phyloP scores from a whole-genome alignment of 1,284 basidiomycete genomes.

The Cutaneotrichosporon cavernicola region DNA sequence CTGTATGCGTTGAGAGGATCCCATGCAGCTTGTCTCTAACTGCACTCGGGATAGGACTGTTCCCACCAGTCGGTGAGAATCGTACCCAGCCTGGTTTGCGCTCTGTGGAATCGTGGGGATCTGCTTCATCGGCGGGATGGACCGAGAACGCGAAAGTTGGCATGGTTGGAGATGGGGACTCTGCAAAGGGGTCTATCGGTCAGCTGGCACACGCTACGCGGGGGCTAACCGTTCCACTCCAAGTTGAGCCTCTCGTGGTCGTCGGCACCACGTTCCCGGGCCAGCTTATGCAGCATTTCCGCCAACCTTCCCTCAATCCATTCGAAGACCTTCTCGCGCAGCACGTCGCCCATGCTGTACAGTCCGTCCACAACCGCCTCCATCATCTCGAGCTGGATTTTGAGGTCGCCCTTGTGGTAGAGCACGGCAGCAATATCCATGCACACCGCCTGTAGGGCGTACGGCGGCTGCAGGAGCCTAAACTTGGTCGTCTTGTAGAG shows the following conservation, averaged over 20 bases:
- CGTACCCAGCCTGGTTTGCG: constrained; percentile 34
- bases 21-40: constrained; percentile 27
- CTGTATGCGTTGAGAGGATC: constrained; percentile 31
- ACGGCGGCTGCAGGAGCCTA: constrained; percentile 38
- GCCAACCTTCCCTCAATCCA: constrained; percentile 51
- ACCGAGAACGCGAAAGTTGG: constrained; percentile 29
- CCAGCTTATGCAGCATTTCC: constrained; percentile 31
- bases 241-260: neutral
- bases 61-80: constrained; percentile 29
- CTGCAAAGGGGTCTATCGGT: constrained; percentile 21
- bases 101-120: neutral
- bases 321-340: constrained; percentile 55
- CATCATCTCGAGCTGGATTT: constrained; percentile 46
- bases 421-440: constrained; percentile 50
- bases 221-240: constrained; percentile 18
- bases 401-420: constrained; percentile 52
- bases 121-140: constrained; percentile 11
- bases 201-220: neutral
- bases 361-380: constrained; percentile 40
- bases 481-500: constrained; percentile 34
- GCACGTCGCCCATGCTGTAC: constrained; percentile 44
- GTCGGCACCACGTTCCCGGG: constrained; percentile 17
- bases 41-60: constrained; percentile 19
- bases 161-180: constrained; percentile 5
- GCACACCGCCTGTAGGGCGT: constrained; percentile 44